Percentiles rank a stretch among this genome's conserved stretches.
Conservation (phyloP, 768 basidiomycete genomes). For the Lentinus tigrinus region DNA sequence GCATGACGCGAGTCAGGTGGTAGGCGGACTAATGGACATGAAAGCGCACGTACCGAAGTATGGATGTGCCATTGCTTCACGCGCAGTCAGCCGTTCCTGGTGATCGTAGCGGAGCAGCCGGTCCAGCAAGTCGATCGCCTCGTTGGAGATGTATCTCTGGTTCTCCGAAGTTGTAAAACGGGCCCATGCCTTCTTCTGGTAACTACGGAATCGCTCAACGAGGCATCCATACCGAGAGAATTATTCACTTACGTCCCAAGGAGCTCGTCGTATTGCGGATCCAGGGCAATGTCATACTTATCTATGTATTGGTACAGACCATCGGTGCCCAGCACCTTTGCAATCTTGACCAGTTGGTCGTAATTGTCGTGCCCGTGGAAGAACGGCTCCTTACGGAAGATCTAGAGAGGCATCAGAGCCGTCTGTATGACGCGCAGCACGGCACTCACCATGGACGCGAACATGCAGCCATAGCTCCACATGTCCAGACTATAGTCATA, state of each 20-base stretch:
- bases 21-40: conserved; percentile 1
- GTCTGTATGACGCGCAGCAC: background rate
- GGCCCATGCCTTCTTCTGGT: conserved; percentile 93
- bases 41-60: conserved; percentile 73
- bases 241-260: conserved; percentile 64
- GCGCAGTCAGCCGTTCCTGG: conserved; percentile 92
- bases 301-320: conserved; percentile 91
- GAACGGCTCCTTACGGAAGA: conserved; percentile 98
- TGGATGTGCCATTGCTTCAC: conserved; percentile 88
- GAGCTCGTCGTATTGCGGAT: conserved; percentile 94
- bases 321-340: conserved; percentile 96
- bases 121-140: conserved; percentile 95
- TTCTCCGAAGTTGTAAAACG: conserved; percentile 95
- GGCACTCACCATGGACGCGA: conserved; percentile 87
- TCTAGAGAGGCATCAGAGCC: conserved; percentile 46
- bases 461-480: conserved; percentile 99
- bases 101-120: conserved; percentile 96
- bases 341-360: conserved; percentile 96
- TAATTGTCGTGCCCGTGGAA: conserved; percentile 99
- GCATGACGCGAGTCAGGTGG: conserved; percentile 18
- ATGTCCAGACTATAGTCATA: conserved; percentile 98
- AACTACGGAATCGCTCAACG: conserved; percentile 44
- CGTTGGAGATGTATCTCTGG: conserved; percentile 94
- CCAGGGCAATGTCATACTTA: conserved; percentile 93
- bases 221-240: conserved; percentile 5